Evolutionary conservation across 2,329 filamentous ascomycete genomes (phyloP).

Genomic region (Penicillium nordicum): DNA sequence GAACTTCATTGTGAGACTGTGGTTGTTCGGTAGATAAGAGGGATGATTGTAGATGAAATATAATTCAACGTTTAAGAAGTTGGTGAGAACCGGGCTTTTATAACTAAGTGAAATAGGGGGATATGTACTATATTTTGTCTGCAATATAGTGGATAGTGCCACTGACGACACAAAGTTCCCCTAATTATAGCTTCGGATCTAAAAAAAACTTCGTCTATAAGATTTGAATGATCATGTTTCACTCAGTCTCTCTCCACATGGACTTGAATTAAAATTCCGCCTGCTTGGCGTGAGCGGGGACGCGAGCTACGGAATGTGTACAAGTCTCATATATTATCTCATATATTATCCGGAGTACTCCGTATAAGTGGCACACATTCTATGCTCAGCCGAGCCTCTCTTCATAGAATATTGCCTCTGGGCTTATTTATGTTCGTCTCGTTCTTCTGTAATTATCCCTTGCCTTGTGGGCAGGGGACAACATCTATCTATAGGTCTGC

Average conservation of each 20-base stretch:
- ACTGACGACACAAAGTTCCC: background rate
- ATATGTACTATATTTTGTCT: background rate
- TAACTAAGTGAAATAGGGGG: background rate
- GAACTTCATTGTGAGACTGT: constrained; percentile 28
- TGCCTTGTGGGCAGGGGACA: background rate
- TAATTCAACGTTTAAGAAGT: background rate
- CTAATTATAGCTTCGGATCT: constrained; percentile 8
- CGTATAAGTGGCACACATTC: background rate
- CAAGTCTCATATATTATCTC: background rate
- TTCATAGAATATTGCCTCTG: background rate
- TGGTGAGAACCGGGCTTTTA: background rate
- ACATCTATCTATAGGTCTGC: background rate
- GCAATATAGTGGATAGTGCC: background rate
- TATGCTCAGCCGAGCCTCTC: background rate
- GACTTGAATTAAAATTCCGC: background rate
- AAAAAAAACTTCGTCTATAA: background rate
- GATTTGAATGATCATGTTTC: constrained; percentile 19
- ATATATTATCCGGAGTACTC: background rate
- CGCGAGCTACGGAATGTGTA: background rate
- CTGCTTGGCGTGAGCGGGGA: constrained; percentile 16
- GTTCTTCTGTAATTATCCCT: background rate
- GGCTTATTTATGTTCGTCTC: background rate
- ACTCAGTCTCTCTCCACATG: constrained; percentile 17
- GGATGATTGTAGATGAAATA: background rate
- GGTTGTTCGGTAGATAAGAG: background rate